These are phyloP conservation scores for Rhizopogon sp. DNA, from an alignment of 768 basidiomycete genomes.

Conservation along the genomic window DNA sequence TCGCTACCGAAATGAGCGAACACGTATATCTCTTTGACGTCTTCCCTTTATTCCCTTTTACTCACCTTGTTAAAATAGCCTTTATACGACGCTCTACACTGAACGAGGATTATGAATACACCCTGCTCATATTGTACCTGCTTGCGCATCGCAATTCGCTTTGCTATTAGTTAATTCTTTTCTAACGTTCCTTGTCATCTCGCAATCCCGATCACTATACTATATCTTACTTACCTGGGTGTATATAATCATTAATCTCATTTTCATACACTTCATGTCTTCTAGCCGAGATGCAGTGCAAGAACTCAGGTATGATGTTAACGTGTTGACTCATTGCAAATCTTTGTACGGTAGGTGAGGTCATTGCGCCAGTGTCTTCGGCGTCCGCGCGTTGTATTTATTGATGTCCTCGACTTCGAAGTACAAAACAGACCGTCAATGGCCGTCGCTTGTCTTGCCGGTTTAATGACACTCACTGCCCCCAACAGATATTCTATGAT, in stretches of 20 bases:
- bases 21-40: constrained; percentile 5
- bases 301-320: not conserved
- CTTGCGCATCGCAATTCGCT: constrained; percentile 4
- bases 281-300: not conserved
- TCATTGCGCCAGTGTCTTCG: not conserved
- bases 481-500: too few species aligned
- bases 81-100: constrained; percentile 18
- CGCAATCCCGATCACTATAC: not conserved
- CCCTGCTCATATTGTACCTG: constrained; percentile 6
- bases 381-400: not conserved
- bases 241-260: constrained; percentile 8
- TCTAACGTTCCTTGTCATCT: not conserved
- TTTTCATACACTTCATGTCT: not conserved
- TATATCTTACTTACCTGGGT: constrained; percentile 11
- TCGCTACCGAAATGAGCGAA: constrained; percentile 14
- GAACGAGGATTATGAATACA: constrained; percentile 26
- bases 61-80: constrained; percentile 15
- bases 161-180: constrained; percentile 18
- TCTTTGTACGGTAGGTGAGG: not conserved
- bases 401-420: not conserved
- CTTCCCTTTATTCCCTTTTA: constrained; percentile 12
- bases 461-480: too few species aligned
- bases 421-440: not conserved
- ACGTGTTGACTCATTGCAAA: not conserved
- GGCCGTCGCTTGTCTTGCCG: not conserved